Base-by-base conservation (phyloP, 257 asterid species). In the Avicennia marina region DNA sequence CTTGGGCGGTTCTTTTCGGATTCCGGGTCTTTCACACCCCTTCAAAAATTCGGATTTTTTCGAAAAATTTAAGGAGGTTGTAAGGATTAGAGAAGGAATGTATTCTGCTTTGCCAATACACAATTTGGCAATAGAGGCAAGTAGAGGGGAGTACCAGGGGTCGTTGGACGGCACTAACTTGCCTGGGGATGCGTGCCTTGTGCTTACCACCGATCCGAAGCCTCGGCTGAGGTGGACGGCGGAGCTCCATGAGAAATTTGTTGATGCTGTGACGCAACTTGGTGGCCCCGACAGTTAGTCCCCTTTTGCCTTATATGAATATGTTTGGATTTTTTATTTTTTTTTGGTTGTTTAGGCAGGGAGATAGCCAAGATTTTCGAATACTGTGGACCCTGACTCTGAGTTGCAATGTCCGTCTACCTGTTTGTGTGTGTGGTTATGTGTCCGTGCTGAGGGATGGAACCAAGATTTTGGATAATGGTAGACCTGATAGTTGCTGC, bases 191-290 rank as follows among this genome's bases (percentile, higher is more conserved):
- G 73, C 86, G 40, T 77, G 89, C 54, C 75, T 84, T 24, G 79
- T 84, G 29, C 81, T 81, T 63, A 69, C 94, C 55, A 51, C 89
- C 61, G 94, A 84, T 44, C 89, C 94, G 18, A 66, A 74, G 67
- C 94, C 94, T 6, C 89, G 94, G 21, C 86, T 84, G 58, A 75
- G 94, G 10, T 84, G 94, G 94, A 84, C 94, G 7, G 58, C 80
- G 32, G 94, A 81, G 66, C 89, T 81, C 49, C 94, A 84, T 24
- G 83, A 84, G 29, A 65, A 89, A 50, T 84, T 84, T 32, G 81
- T 81, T 15, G 94, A 84, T 42, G 94, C 94, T 20, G 85, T 84
- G 45, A 62, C 89, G 6, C 94, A 84, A 68, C 89, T 84, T 29
- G 94, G 94, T 38, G 94, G 94, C 53, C 89, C 94, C 8, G 94